These are phyloP conservation scores for Daldinia eschscholtzii DNA, from an alignment of 2,329 filamentous ascomycete species.

Conservation along the genomic window DNA sequence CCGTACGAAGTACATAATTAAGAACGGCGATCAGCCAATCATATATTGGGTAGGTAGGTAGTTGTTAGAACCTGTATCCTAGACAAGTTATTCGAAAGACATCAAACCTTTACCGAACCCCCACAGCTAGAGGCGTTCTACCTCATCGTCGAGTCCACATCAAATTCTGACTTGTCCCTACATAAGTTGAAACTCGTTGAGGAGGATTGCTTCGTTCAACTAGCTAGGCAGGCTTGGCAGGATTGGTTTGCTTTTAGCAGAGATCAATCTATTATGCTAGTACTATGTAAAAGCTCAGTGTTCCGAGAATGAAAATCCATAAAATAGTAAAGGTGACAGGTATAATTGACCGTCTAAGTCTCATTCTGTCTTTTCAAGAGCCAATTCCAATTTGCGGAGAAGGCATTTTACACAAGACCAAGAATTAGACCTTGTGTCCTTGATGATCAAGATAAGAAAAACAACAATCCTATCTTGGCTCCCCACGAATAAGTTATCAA, in stretches of 20 bases:
- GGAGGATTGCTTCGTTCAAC: not conserved
- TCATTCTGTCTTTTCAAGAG: not conserved
- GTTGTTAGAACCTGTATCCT: not conserved
- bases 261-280: not conserved
- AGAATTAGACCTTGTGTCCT: not conserved
- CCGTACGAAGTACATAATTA: not conserved
- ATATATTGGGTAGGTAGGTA: not conserved
- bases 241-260: not conserved
- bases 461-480: not conserved
- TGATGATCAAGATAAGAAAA: not conserved
- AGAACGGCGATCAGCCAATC: not conserved
- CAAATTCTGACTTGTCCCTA: not conserved
- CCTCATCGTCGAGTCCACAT: not conserved
- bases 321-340: too few species aligned
- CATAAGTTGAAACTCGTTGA: not conserved
- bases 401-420: not conserved
- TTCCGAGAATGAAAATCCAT: not conserved
- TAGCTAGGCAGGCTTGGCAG: not conserved
- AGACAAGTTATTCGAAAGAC: not conserved
- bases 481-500: not conserved
- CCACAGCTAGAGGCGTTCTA: not conserved
- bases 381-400: too few species aligned
- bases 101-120: too few species aligned
- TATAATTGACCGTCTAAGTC: too few species aligned
- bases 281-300: not conserved